Base-by-base conservation (phyloP, 805 yeast species). In the Metschnikowia chrysomelidarum region DNA sequence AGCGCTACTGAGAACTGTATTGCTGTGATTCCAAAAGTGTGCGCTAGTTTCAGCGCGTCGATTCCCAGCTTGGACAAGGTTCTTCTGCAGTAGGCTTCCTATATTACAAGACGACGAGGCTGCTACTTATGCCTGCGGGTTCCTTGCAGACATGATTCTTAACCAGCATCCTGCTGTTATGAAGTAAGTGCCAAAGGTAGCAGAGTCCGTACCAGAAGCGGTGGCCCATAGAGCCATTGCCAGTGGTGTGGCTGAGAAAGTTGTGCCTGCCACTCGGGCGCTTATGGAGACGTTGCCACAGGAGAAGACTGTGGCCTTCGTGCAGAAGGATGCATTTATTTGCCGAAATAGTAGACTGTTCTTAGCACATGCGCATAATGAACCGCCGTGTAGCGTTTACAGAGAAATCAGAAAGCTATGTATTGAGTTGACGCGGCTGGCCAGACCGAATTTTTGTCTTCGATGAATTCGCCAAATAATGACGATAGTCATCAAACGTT, bases 1-100 rank as follows among this genome's bases (percentile, higher is more conserved):
- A 74, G 75, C 37, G 94, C 97, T 4, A 88, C 97, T 2, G 98
- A 93, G 59, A 84, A 83, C 53, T 82, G 87, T 9, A 70, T 82
- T 40, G 75, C 86, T 4, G 78, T 97, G 1, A 81, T 93, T 45
- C 91, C 97, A 22, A 87, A 87, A 57, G 76, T 91, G 7, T 70
- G 89, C 42, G 84, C 80, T 43, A 62, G 77, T 10, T 80, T 71
- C 49, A 80, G 82, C n/a, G 50, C 71, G 4, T 43, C 64, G 4
- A 67, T 86, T 32, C 80, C 88, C 19, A 76, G 80, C 53, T 62
- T 78, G 38, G 77, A 82, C 44, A 68, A 73, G 17, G 75, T 85
- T 17, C 65, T 86, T 31, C 73, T 70, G 19, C 82, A 75, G 41
- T 93, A 98, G 98, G 66, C 74, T 93, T 47, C 98, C 98, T 15